A percentile compares a stretch with the other conserved stretches of the same genome.
Conservation (phyloP, 306 rosid species). For the Ammopiptanthus mongolicus region DNA sequence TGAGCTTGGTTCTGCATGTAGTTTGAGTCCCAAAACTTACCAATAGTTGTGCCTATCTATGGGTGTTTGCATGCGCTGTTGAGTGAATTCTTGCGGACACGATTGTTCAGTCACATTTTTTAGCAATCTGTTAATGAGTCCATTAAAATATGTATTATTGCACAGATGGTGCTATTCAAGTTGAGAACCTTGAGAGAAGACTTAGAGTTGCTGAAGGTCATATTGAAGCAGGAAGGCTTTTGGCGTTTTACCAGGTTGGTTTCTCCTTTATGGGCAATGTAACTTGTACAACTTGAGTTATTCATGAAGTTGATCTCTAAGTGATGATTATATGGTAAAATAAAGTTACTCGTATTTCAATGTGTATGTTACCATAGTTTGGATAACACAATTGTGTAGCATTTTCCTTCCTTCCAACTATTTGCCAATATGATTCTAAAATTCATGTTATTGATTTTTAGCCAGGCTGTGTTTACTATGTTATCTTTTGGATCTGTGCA, state of each 20-base stretch:
- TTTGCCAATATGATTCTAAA: constrained; percentile 7
- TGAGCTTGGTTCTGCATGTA: constrained; percentile 11
- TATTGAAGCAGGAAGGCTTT: constrained; percentile 92
- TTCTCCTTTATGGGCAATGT: background rate
- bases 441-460: constrained; percentile 15
- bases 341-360: background rate
- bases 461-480: constrained; percentile 15
- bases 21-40: constrained; percentile 10
- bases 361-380: constrained; percentile 3
- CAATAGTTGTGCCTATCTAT: background rate
- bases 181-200: constrained; percentile 58
- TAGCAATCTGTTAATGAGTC: constrained; percentile 3
- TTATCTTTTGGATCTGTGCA: constrained; percentile 27
- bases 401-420: background rate
- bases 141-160: constrained; percentile 19
- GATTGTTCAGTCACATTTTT: constrained; percentile 15
- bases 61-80: background rate
- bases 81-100: constrained; percentile 9
- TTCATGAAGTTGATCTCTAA: constrained; percentile 9
- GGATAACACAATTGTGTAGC: constrained; percentile 1
- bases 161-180: constrained; percentile 44
- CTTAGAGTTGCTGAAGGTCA: constrained; percentile 81
- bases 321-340: background rate
- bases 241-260: constrained; percentile 84
- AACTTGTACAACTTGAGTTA: background rate